Evolutionary conservation across 2,329 filamentous ascomycete genomes (phyloP), one percentile per base, ranked within the genome.

Genomic region (Colletotrichum abscissum): DNA sequence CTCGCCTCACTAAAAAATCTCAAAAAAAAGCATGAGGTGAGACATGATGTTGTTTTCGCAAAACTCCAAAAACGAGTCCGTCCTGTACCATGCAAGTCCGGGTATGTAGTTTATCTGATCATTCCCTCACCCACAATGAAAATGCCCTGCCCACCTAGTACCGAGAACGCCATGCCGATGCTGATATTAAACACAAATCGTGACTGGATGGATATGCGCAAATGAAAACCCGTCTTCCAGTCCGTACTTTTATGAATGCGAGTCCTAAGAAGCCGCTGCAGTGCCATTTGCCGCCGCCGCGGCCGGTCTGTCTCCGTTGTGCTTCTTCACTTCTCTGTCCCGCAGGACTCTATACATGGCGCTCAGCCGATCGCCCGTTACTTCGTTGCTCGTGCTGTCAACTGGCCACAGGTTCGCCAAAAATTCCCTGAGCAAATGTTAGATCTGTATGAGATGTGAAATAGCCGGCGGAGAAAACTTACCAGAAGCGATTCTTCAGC

Each of bases 331-430:
- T 71, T 82, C 80, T 63, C 81, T 80, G 58, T 78, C 76, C 65
- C 82, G 77, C 57, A 86, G 78, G 49, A 82, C 83, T 73, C 80
- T 80, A 74, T 86, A 86, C 84, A 86, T 85, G 72, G 82, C 82
- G 77, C 84, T 85, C 73, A 86, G 74, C 69, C 84, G 80, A 63
- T 82, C 77, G 63, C 85, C 85, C n/a, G 83, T 85, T 52, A 86
- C 83, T 65, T 81, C 84, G 73, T 83, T 83, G 75, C 80, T 84
- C 54, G 83, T 85, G 74, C 84, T 84, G 73, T 86, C 85, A 22
- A 86, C 85, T 5, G 85, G 85, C 85, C 85, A 86, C 28, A 86
- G 78, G 16, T 81, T 83, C 64, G 84, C 84, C 73, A 86, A 74
- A 73, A 86, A 86, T 59, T 86, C 83, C 85, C 84, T 86, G 11